A percentile compares a stretch with the other conserved stretches of the same genome.
Conservation (phyloP, 2,329 filamentous ascomycete genomes). For the Colletotrichum viniferum region DNA sequence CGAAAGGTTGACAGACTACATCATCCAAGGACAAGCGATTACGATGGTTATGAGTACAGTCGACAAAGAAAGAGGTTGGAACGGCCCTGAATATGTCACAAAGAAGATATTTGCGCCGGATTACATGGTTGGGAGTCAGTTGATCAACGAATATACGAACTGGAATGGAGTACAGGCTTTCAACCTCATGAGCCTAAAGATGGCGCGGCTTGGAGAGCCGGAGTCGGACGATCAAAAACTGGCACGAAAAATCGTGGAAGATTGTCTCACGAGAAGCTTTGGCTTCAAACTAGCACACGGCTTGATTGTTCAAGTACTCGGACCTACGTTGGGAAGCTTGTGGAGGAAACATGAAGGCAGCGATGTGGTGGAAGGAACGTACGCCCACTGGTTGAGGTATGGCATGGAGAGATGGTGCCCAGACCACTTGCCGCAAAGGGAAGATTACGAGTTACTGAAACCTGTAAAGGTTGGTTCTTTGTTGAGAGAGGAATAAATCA, state of each 20-base stretch:
- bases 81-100: slow-evolving; percentile 55
- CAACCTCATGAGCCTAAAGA: slow-evolving; percentile 49
- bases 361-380: slow-evolving; percentile 54
- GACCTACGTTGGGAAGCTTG: slow-evolving; percentile 55
- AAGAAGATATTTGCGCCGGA: slow-evolving; percentile 55
- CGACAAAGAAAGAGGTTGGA: slow-evolving; percentile 54
- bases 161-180: slow-evolving; percentile 57
- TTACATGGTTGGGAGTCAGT: slow-evolving; percentile 53
- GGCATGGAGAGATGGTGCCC: slow-evolving; percentile 53
- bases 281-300: slow-evolving; percentile 62
- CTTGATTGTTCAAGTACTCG: slow-evolving; percentile 52
- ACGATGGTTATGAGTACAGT: slow-evolving; percentile 55
- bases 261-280: slow-evolving; percentile 53
- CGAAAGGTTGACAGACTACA: slow-evolving; percentile 58
- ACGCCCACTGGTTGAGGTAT: slow-evolving; percentile 58
- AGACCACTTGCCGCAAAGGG: slow-evolving; percentile 38
- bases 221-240: slow-evolving; percentile 50
- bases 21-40: slow-evolving; percentile 59
- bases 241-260: slow-evolving; percentile 56
- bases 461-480: slow-evolving; percentile 40
- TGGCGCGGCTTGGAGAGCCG: slow-evolving; percentile 40
- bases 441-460: slow-evolving; percentile 36
- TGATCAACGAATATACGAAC: slow-evolving; percentile 55
- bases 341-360: slow-evolving; percentile 55
- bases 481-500: slow-evolving; percentile 15